Conservation (phyloP, 192 early-diverging fungal genomes). For the Backusella tuberculispora region DNA sequence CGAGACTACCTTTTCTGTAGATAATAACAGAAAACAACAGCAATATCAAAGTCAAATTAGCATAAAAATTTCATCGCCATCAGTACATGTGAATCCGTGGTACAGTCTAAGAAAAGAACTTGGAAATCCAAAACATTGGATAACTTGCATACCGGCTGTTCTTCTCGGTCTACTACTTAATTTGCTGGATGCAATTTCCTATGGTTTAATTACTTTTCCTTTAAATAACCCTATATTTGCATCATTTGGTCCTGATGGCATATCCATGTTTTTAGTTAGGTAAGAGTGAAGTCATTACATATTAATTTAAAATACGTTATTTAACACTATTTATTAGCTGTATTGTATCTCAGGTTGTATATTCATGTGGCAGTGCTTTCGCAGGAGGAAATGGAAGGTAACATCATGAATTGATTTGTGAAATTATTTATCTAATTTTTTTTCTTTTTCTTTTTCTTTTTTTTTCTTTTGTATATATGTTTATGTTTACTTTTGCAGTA, state of each 20-base stretch:
- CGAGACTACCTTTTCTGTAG: no score
- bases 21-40: no score
- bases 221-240: constrained; percentile 69
- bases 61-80: no score
- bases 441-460: constrained; percentile 6
- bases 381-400: constrained; percentile 89
- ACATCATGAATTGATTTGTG: constrained; percentile 42
- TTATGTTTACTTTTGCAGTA: constrained; percentile 21
- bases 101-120: no score
- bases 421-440: neutral
- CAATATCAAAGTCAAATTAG: no score
- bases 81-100: neutral
- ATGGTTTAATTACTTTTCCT: constrained; percentile 93
- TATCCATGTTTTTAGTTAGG: constrained; percentile 95
- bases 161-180: constrained; percentile 90
- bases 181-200: constrained; percentile 89
- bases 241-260: constrained; percentile 80
- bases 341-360: constrained; percentile 72
- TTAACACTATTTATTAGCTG: constrained; percentile 31
- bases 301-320: neutral
- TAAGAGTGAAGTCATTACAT: constrained; percentile 28
- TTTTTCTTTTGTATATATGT: neutral
- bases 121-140: neutral
- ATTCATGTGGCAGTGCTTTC: constrained; percentile 82
- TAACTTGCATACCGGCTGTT: constrained; percentile 82